These are phyloP conservation scores for Salix caprea DNA, from an alignment of 345 rosid species.

Conservation along the genomic window DNA sequence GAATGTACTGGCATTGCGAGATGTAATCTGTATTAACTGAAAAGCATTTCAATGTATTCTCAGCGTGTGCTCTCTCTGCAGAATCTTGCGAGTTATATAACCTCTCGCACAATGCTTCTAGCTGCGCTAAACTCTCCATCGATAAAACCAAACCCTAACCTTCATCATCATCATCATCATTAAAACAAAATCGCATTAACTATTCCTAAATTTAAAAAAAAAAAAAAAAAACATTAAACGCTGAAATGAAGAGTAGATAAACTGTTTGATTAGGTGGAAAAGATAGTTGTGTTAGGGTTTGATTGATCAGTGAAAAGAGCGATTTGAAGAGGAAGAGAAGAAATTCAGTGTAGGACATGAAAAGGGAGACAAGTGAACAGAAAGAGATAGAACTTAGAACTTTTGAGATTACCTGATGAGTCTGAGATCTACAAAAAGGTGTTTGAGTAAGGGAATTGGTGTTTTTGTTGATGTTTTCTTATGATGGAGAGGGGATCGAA, in stretches of 20 bases:
- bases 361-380: not conserved
- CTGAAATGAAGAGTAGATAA: not conserved
- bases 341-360: not conserved
- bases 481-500: not conserved
- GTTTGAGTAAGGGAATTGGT: not conserved
- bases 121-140: slow-evolving; percentile 97
- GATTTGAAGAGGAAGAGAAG: not conserved
- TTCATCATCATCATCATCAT: not conserved
- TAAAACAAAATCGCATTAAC: not conserved
- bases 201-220: not conserved
- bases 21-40: slow-evolving; percentile 86
- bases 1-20: slow-evolving; percentile 93
- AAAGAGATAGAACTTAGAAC: not conserved
- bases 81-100: slow-evolving; percentile 91
- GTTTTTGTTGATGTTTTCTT: slow-evolving; percentile 3
- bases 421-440: slow-evolving; percentile 30
- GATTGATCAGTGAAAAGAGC: not conserved
- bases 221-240: not conserved
- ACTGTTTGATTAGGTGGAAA: not conserved
- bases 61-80: slow-evolving; percentile 86
- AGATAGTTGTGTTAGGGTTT: not conserved
- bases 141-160: not conserved
- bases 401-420: slow-evolving; percentile 6
- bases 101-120: slow-evolving; percentile 96
- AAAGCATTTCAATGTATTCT: slow-evolving; percentile 86